A percentile compares a stretch with the other conserved stretches of the same genome.
Conservation (phyloP, 192 early-diverging fungal species). For the Coemansia furcata region DNA sequence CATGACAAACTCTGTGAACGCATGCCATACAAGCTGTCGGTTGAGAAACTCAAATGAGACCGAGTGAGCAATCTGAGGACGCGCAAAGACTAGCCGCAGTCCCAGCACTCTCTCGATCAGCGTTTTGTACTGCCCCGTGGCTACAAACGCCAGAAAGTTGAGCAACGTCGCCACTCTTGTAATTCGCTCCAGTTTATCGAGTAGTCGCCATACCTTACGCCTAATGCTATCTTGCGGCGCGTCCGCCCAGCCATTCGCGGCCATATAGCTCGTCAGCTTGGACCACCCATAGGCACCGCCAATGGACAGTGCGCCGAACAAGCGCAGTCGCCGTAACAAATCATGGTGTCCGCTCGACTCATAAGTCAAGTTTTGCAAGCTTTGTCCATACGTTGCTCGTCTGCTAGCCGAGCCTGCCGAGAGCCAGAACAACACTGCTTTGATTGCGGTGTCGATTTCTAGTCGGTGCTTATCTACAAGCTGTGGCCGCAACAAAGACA, state of each 20-base stretch:
- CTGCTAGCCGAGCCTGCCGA: conserved; percentile 63
- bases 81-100: conserved; percentile 80
- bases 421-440: conserved; percentile 69
- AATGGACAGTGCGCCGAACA: conserved; percentile 59
- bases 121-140: conserved; percentile 79
- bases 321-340: conserved; percentile 11
- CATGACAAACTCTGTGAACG: conserved; percentile 88
- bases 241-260: conserved; percentile 72
- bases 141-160: conserved; percentile 85
- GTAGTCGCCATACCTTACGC: conserved; percentile 55
- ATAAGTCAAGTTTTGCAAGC: conserved; percentile 83
- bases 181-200: conserved; percentile 62
- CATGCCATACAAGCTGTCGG: conserved; percentile 90
- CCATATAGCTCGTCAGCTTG: conserved; percentile 58
- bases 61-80: conserved; percentile 68
- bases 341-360: conserved; percentile 57
- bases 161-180: conserved; percentile 61
- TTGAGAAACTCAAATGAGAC: conserved; percentile 94
- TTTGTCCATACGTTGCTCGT: conserved; percentile 77
- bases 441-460: conserved; percentile 68
- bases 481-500: conserved; percentile 55
- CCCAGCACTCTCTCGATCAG: conserved; percentile 74
- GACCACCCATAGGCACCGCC: conserved; percentile 74
- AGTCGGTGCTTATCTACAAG: conserved; percentile 66
- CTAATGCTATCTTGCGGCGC: conserved; percentile 54